Evolutionary conservation across 768 basidiomycete species (phyloP), one percentile per base, ranked within the genome.

Genomic region (Saitozyma sp.): DNA sequence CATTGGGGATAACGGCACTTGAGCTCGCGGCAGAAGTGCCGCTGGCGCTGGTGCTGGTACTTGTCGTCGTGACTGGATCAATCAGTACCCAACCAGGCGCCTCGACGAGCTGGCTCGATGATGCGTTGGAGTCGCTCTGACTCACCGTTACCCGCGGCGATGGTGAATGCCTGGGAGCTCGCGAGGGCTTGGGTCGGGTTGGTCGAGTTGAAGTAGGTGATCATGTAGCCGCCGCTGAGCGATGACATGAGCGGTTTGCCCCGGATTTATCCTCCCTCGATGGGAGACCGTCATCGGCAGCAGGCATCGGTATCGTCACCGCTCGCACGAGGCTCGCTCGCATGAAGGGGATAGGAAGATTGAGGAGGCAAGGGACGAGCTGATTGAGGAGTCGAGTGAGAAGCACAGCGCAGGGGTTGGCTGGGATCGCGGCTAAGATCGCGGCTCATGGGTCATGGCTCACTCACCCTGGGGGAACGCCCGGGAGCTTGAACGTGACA

Each of bases 131-230:
- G 41, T 9, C 16, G 29, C 29, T 29, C 29, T 29, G 20, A 66
- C 70, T 61, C 41, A 75, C 74, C 64, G 14, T 39, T 58, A 0
- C 74, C 74, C 50, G 63, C 64, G n/a, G 56, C 54, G 45, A 75
- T 70, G 55, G 63, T 59, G 56, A 75, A 75, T 39, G 71, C 50
- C 29, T 68, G 60, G 16, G 56, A 54, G 42, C 61, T 67, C 5
- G 74, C 74, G 37, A 75, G 67, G 1, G 73, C 71, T 37, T 70
- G 67, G 16, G 53, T 43, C 37, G 63, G 60, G 56, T 72, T 65
- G 10, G 74, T 61, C 3, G 74, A 70, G 45, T 75, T 75, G 14
- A 75, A 68, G 42, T 73, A 62, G 41, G 60, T 64, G 46, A 75
- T 65, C 29, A 70, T 59, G 58, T 75, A 75, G 14, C 67, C 71